These are phyloP conservation scores for Hypoxylon sp. DNA, from an alignment of 2,329 filamentous ascomycete genomes.

Conservation along the genomic window DNA sequence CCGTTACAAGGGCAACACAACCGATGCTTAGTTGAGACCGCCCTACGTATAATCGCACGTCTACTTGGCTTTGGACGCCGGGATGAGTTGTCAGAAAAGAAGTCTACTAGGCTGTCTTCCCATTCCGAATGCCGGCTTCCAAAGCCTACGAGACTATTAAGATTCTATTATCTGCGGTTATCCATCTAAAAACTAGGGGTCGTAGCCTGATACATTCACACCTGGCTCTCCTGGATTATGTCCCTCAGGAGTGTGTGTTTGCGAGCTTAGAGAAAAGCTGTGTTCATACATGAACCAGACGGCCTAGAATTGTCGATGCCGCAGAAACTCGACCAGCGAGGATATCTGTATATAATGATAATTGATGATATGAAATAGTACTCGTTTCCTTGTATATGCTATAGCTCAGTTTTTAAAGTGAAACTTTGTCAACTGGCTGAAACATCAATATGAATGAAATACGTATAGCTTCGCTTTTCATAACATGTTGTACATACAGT, in stretches of 20 bases:
- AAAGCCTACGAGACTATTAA: conserved; percentile 1
- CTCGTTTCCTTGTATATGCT: background rate
- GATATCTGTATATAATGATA: conserved; percentile 19
- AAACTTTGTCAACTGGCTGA: background rate
- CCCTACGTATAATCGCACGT: background rate
- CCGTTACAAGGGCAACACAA: conserved; percentile 19
- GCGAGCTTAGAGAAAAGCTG: conserved; percentile 3
- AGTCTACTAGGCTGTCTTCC: background rate
- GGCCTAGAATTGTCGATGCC: background rate
- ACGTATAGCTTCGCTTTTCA: too few relatives aligned
- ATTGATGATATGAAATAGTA: conserved; percentile 25
- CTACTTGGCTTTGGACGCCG: background rate
- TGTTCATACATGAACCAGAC: background rate
- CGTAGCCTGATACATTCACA: background rate
- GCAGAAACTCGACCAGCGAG: background rate
- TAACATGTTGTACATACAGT: too few relatives aligned
- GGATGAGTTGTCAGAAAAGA: background rate
- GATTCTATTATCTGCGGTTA: conserved; percentile 7
- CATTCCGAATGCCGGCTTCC: conserved; percentile 1
- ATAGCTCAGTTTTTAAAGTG: too few relatives aligned
- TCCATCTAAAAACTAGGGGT: conserved; percentile 1
- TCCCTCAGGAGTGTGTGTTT: conserved; percentile 5
- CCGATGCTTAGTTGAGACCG: conserved; percentile 2
- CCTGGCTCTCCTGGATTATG: conserved; percentile 4
- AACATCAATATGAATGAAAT: background rate